phyloP scores from a whole-genome alignment of 306 rosid genomes.

The Arachis stenosperma region DNA sequence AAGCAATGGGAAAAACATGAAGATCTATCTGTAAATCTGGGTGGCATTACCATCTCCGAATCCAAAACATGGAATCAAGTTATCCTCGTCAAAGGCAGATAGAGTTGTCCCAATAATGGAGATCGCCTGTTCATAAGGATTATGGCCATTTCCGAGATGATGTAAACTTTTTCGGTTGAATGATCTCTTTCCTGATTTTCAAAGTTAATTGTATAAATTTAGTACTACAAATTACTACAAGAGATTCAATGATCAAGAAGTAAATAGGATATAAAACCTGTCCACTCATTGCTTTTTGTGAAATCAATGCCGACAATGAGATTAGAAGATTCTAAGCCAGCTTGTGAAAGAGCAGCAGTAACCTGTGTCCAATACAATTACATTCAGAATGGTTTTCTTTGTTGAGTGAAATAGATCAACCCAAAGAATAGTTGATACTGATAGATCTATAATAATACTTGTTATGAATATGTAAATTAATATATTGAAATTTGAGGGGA shows the following conservation, averaged over 20 bases:
- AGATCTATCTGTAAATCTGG: not conserved
- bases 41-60: slow-evolving; percentile 81
- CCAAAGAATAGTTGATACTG: not conserved
- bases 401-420: slow-evolving; percentile 22
- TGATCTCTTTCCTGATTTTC: slow-evolving; percentile 68
- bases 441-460: not conserved
- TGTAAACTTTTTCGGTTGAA: slow-evolving; percentile 84
- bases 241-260: slow-evolving; percentile 36
- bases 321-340: slow-evolving; percentile 93
- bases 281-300: slow-evolving; percentile 97
- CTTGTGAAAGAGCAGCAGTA: slow-evolving; percentile 74
- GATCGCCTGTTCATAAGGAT: slow-evolving; percentile 89
- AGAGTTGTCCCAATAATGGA: slow-evolving; percentile 82
- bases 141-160: slow-evolving; percentile 65
- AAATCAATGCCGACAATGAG: slow-evolving; percentile 92
- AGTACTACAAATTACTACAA: slow-evolving; percentile 11
- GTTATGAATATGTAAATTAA: not conserved
- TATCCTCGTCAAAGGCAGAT: slow-evolving; percentile 79
- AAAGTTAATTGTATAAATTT: slow-evolving; percentile 25
- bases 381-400: not conserved
- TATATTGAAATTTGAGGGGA: not conserved
- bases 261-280: slow-evolving; percentile 56
- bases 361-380: slow-evolving; percentile 56
- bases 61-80: slow-evolving; percentile 89
- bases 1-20: slow-evolving; percentile 21